Evolutionary conservation across 192 early-diverging fungal species (phyloP).

Genomic region (Funneliformis geosporum): DNA sequence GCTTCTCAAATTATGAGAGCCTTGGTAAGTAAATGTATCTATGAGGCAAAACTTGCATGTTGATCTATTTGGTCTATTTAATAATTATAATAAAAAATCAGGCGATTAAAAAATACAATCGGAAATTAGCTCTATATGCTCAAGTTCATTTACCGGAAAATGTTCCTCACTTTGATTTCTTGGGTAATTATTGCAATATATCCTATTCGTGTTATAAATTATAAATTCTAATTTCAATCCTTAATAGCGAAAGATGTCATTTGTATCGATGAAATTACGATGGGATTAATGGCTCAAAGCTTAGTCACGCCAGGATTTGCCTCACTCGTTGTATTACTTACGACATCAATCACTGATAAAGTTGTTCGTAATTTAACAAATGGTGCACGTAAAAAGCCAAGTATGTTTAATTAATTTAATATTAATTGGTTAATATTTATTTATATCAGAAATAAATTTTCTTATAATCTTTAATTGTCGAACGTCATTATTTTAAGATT

Average conservation of each 20-base stretch:
- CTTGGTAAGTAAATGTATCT: slow-evolving; percentile 28
- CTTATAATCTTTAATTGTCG: too few relatives aligned
- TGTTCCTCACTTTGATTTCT: slow-evolving; percentile 66
- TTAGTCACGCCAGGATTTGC: slow-evolving; percentile 71
- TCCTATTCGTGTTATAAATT: not conserved
- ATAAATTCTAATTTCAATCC: not conserved
- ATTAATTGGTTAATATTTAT: too few relatives aligned
- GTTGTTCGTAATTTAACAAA: slow-evolving; percentile 45
- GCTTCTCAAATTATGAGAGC: slow-evolving; percentile 72
- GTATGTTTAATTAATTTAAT: not conserved
- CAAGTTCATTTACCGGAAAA: slow-evolving; percentile 74
- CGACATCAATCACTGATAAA: slow-evolving; percentile 62
- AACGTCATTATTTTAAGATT: not conserved
- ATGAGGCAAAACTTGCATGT: not conserved
- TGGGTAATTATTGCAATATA: not conserved
- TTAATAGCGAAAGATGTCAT: slow-evolving; percentile 65
- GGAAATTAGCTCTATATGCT: slow-evolving; percentile 50
- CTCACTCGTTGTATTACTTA: slow-evolving; percentile 65
- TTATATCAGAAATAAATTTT: too few relatives aligned
- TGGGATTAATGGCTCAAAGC: slow-evolving; percentile 71
- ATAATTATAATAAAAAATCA: not conserved
- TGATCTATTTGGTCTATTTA: not conserved
- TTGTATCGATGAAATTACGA: slow-evolving; percentile 72
- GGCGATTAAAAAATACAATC: slow-evolving; percentile 68
- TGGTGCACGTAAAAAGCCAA: slow-evolving; percentile 34